These are phyloP conservation scores for Lentinula boryana DNA, from an alignment of 768 basidiomycete genomes.

Conservation along the genomic window DNA sequence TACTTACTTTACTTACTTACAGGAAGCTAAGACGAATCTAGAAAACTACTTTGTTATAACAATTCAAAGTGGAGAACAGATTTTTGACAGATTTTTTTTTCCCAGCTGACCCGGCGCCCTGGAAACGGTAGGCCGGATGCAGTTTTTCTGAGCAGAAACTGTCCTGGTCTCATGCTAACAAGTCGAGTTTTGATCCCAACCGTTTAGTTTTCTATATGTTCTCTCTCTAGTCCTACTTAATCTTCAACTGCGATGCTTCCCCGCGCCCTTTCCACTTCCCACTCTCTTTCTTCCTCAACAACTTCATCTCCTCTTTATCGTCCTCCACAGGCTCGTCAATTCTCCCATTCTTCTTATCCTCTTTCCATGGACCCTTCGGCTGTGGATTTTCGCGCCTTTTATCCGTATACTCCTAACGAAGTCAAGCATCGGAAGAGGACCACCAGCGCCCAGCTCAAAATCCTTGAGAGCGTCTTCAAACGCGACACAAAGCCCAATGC, in stretches of 20 bases:
- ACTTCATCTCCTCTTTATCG: conserved; percentile 25
- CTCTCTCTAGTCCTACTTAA: conserved; percentile 8
- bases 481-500: conserved; percentile 91
- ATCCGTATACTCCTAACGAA: conserved; percentile 85
- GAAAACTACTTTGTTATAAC: not conserved
- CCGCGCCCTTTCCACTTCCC: conserved; percentile 27
- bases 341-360: conserved; percentile 41
- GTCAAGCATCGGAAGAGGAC: conserved; percentile 94
- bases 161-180: conserved; percentile 4
- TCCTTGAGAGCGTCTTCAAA: conserved; percentile 83
- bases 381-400: conserved; percentile 80
- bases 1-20: no score
- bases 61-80: not conserved
- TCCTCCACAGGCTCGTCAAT: conserved; percentile 41
- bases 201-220: conserved; percentile 12
- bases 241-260: conserved; percentile 13
- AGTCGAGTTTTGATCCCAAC: conserved; percentile 1
- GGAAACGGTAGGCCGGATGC: conserved; percentile 16
- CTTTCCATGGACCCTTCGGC: conserved; percentile 54
- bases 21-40: not conserved
- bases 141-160: conserved; percentile 6
- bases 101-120: conserved; percentile 16
- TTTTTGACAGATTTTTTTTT: conserved; percentile 3
- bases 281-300: conserved; percentile 19
- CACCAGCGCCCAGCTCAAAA: conserved; percentile 79